phyloP scores from a whole-genome alignment of 768 basidiomycete species.

The Scleroderma citrinum region DNA sequence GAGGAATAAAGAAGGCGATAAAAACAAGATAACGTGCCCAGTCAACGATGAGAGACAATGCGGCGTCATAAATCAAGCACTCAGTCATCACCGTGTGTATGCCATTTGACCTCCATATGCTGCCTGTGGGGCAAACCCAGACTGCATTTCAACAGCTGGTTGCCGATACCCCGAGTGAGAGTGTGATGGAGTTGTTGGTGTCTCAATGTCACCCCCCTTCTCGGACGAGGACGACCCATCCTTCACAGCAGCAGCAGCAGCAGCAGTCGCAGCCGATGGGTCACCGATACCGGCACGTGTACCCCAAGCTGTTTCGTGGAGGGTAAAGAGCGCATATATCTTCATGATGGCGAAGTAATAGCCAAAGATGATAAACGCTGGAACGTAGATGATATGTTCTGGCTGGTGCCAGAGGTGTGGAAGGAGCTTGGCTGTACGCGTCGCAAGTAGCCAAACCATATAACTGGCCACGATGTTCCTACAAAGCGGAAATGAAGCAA shows the following conservation, averaged over 20 bases:
- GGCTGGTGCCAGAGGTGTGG: slow-evolving; percentile 79
- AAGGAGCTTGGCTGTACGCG: slow-evolving; percentile 72
- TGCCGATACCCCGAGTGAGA: not conserved
- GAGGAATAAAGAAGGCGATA: not conserved
- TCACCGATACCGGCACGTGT: slow-evolving; percentile 93
- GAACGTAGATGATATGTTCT: slow-evolving; percentile 72
- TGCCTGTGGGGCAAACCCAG: slow-evolving; percentile 1
- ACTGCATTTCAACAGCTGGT: slow-evolving; percentile 6
- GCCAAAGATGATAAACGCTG: slow-evolving; percentile 85
- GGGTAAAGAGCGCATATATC: slow-evolving; percentile 81
- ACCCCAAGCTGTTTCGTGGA: slow-evolving; percentile 96
- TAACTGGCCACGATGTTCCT: slow-evolving; percentile 71
- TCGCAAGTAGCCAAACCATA: slow-evolving; percentile 61
- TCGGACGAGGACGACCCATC: slow-evolving; percentile 10
- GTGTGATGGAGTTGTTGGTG: not conserved
- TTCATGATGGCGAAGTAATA: slow-evolving; percentile 97
- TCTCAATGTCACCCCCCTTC: slow-evolving; percentile 14
- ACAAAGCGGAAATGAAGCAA: slow-evolving; percentile 1
- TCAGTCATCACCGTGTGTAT: slow-evolving; percentile 2
- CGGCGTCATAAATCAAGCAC: not conserved
- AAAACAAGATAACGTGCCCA: not conserved
- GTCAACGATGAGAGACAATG: not conserved
- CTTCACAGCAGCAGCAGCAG: slow-evolving; percentile 27
- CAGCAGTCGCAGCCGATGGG: slow-evolving; percentile 68
- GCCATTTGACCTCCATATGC: slow-evolving; percentile 3